A percentile compares a stretch with the other conserved stretches of the same genome.
phyloP scores from a whole-genome alignment of 306 rosid genomes.

The Hippophae rhamnoides region DNA sequence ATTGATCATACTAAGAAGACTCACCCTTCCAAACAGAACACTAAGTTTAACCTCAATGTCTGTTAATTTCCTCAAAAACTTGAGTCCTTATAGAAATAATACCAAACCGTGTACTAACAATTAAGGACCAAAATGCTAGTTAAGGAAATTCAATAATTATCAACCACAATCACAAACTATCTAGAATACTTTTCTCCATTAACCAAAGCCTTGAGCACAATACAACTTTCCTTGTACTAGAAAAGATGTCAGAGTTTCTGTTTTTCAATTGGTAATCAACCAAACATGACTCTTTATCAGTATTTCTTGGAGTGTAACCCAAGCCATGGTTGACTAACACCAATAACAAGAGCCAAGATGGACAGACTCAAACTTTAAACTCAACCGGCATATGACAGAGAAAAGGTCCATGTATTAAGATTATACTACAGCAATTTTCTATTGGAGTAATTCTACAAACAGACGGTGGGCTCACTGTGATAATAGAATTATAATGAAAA shows the following conservation, averaged over 20 bases:
- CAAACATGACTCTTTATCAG: not conserved
- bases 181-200: slow-evolving; percentile 2
- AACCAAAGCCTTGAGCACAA: slow-evolving; percentile 17
- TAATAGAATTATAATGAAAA: slow-evolving; percentile 1
- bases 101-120: no score
- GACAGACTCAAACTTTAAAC: slow-evolving; percentile 10
- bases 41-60: no score
- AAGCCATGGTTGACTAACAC: slow-evolving; percentile 1
- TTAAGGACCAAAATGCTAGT: not conserved
- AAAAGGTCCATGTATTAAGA: slow-evolving; percentile 4
- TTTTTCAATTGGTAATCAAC: not conserved
- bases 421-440: slow-evolving; percentile 5
- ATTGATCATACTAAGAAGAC: slow-evolving; percentile 11
- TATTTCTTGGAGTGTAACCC: not conserved
- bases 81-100: no score
- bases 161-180: not conserved
- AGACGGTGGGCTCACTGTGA: slow-evolving; percentile 10
- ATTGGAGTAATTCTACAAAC: slow-evolving; percentile 2
- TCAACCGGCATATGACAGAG: slow-evolving; percentile 8
- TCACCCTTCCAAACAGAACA: no score
- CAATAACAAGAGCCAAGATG: not conserved
- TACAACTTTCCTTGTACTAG: slow-evolving; percentile 1
- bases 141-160: slow-evolving; percentile 12
- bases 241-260: not conserved
- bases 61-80: no score